Conservation (phyloP, 2,329 filamentous ascomycete species). For the Paramyrothecium roridum region DNA sequence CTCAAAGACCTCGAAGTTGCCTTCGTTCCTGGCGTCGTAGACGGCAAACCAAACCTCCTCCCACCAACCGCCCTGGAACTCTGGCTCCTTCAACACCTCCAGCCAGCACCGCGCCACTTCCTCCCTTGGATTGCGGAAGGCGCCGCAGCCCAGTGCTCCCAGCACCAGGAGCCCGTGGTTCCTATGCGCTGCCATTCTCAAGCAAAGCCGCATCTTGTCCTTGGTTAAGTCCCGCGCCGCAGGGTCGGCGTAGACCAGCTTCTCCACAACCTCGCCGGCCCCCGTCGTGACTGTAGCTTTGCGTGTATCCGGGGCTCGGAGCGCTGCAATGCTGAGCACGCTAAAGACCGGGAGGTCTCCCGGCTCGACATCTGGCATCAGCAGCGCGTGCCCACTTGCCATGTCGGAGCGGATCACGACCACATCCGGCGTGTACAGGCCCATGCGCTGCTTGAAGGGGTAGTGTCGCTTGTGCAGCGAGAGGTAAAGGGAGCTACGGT, state of each 20-base stretch:
- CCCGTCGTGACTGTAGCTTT: constrained; percentile 12
- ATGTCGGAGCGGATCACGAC: constrained; percentile 54
- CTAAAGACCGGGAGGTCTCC: constrained; percentile 48
- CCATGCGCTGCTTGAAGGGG: constrained; percentile 45
- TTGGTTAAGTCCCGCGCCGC: constrained; percentile 52
- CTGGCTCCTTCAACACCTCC: constrained; percentile 55
- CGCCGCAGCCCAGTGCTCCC: constrained; percentile 68
- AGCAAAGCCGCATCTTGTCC: constrained; percentile 58
- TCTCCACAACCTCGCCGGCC: constrained; percentile 17
- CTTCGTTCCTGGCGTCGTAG: constrained; percentile 38
- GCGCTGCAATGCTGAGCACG: constrained; percentile 58
- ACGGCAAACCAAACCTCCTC: constrained; percentile 63
- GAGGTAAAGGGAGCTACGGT: constrained; percentile 52
- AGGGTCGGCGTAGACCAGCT: constrained; percentile 33
- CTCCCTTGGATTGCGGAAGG: constrained; percentile 58
- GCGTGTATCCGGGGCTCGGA: constrained; percentile 35
- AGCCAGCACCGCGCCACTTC: constrained; percentile 63
- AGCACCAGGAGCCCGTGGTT: constrained; percentile 60
- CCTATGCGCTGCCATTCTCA: constrained; percentile 56
- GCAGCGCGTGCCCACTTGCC: constrained; percentile 41
- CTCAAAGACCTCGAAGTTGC: constrained; percentile 51
- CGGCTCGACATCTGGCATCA: constrained; percentile 29
- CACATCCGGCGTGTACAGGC: constrained; percentile 59
- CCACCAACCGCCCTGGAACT: constrained; percentile 66
- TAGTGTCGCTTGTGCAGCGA: constrained; percentile 48